Evolutionary conservation across 352 stramenopile species (phyloP), one percentile per base, ranked within the genome.

Genomic region (Phytophthora pluvialis): DNA sequence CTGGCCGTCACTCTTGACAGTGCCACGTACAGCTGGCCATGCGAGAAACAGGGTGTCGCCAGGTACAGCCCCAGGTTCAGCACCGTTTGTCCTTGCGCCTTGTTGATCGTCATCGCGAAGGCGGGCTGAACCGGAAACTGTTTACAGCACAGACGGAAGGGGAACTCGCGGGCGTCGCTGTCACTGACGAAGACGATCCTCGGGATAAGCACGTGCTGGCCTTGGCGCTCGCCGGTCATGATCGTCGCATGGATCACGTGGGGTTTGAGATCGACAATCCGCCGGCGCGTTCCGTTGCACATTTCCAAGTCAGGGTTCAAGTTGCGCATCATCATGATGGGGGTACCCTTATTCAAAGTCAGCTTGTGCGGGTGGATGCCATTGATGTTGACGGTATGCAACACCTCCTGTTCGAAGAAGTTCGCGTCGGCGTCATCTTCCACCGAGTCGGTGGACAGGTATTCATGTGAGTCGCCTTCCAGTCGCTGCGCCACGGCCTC

Each of bases 251-350:
- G 39, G 35, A 40, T 40, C 9, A 40, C 21, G 21, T 21, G 21
- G 2, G 21, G 21, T 2, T 21, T 21, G 21, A 21, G 21, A 1
- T 21, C 21, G 16, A 46, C 6, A 29, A 31, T 29, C n/a, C 18
- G 16, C n/a, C 31, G 40, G 1, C 9, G 40, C 18, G 40, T 46
- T 29, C 40, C 40, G 18, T 29, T 46, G 18, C 40, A 46, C n/a
- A 15, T 3, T 12, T n/a, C 40, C 1, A 46, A 4, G 9, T 46
- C 16, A 10, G 16, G 40, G 18, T 31, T 46, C 18, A 46, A 29
- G 40, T 29, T 46, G 16, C 40, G n/a, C 43, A 38, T 49, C 43
- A 49, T 33, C 43, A 49, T 49, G 13, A 48, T 32, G 6, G 16
- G 42, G 9, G 18, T 16, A 2, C 42, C 5, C 13, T 36, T 8